Evolutionary conservation across 2,329 filamentous ascomycete genomes (phyloP).

Genomic region (Alternaria burnsii): DNA sequence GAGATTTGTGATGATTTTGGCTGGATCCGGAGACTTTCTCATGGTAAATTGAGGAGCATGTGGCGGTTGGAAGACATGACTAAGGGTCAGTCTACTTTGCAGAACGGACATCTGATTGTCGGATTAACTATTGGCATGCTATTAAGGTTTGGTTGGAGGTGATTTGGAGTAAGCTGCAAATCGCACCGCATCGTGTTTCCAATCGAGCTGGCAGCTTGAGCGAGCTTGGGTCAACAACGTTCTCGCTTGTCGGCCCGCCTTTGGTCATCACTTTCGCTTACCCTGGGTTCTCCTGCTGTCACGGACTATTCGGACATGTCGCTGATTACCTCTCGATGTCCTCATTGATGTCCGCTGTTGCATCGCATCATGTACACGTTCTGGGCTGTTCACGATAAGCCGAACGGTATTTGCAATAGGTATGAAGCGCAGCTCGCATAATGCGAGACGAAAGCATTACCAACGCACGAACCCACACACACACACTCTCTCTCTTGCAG

Average conservation of each 20-base stretch:
- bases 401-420: background rate
- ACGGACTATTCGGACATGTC: background rate
- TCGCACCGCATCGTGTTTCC: background rate
- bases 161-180: background rate
- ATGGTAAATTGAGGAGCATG: background rate
- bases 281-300: background rate
- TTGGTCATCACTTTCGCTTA: background rate
- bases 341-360: background rate
- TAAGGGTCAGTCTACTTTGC: background rate
- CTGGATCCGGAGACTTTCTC: background rate
- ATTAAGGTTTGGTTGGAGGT: conserved; percentile 1
- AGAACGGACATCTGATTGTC: background rate
- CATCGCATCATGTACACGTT: background rate
- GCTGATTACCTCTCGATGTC: background rate
- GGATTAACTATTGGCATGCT: background rate
- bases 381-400: no score
- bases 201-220: background rate
- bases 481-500: background rate
- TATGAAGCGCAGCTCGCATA: background rate
- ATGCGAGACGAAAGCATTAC: background rate
- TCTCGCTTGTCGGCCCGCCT: conserved; percentile 2
- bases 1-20: background rate
- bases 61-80: background rate
- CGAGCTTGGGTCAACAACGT: background rate
- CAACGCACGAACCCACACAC: background rate